Evolutionary conservation across 306 rosid species (phyloP), one percentile per base, ranked within the genome.

Genomic region (Gastrolobium villosum): DNA sequence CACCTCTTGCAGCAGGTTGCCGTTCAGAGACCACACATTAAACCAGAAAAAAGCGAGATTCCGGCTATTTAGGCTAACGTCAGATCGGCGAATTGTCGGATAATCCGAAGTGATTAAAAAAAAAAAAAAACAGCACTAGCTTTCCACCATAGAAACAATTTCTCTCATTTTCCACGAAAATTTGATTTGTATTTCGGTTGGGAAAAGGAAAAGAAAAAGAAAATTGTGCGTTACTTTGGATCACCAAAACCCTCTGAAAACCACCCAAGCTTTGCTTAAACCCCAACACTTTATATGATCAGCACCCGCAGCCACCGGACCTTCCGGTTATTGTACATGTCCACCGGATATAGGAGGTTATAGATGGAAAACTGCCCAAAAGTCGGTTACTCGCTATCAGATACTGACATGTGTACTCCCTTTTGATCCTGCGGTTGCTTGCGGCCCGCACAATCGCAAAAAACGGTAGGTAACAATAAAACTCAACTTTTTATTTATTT

Each of bases 211-310:
- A 3, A 37, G 61, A 49, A 60, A 54, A 30, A 15, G 69, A 52
- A 55, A 68, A 39, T 3, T 14, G 2, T 5, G 5, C 55, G 59
- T 79, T 80, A 57, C 74, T 69, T 77, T 74, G 80, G 91, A 89
- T 84, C 76, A 39, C 88, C 81, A 89, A 90, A 93, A 90, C 97
- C 97, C 97, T 84, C 81, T 84, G 89, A 86, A 79, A 86, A 79
- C 86, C 86, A 85, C 83, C 74, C 65, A 75, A 57, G 65, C 35
- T 10, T 15, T 28, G 85, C 95, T 90, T 90, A 92, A 92, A 90
- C 97, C 97, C 93, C 90, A 84, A 7, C 31, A 74, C 7, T 45
- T 88, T 86, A 82, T 92, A 77, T 83, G 85, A 82, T 82, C 86
- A 90, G 81, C 75, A 77, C 67, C 36, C 3, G 0, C 74, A 20